Evolutionary conservation across 345 rosid genomes (phyloP).

Genomic region (Hibiscus tridactylites): DNA sequence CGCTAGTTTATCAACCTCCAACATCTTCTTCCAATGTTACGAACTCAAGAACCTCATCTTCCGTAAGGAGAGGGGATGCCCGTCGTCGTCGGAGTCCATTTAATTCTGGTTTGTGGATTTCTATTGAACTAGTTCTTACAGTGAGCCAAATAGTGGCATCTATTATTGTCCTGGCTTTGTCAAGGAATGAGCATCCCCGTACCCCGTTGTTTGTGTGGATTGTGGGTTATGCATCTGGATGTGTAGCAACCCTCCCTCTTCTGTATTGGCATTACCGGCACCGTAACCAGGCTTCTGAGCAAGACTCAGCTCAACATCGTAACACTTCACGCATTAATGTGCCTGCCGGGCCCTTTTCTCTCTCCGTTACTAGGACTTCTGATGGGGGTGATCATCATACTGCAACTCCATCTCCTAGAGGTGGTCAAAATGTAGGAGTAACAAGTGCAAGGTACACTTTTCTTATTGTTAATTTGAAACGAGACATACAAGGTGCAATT

Average conservation of each 20-base stretch:
- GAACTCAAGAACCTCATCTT: slow-evolving; percentile 39
- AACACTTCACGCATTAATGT: slow-evolving; percentile 57
- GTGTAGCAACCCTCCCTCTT: slow-evolving; percentile 81
- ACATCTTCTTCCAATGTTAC: slow-evolving; percentile 39
- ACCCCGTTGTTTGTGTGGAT: slow-evolving; percentile 82
- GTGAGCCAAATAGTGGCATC: slow-evolving; percentile 86
- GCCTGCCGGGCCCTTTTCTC: slow-evolving; percentile 69
- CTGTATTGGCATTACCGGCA: slow-evolving; percentile 82
- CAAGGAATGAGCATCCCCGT: slow-evolving; percentile 70
- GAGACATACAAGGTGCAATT: not conserved
- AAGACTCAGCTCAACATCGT: slow-evolving; percentile 59
- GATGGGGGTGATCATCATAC: slow-evolving; percentile 57
- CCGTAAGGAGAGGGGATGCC: slow-evolving; percentile 43
- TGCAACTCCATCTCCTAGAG: slow-evolving; percentile 42
- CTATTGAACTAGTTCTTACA: slow-evolving; percentile 71
- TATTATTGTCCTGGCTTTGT: slow-evolving; percentile 59
- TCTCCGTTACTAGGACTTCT: slow-evolving; percentile 55
- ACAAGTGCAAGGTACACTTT: slow-evolving; percentile 55
- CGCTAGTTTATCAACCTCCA: slow-evolving; percentile 35
- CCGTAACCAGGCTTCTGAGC: slow-evolving; percentile 58
- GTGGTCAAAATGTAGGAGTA: slow-evolving; percentile 41
- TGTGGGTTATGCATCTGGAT: slow-evolving; percentile 86
- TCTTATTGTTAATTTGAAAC: not conserved
- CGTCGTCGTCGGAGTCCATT: slow-evolving; percentile 86
- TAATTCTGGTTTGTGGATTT: slow-evolving; percentile 93